Evolutionary conservation across 225 moss, liverwort and hornwort genomes (phyloP), one percentile per base, ranked within the genome.

Genomic region (Pleurozium schreberi): DNA sequence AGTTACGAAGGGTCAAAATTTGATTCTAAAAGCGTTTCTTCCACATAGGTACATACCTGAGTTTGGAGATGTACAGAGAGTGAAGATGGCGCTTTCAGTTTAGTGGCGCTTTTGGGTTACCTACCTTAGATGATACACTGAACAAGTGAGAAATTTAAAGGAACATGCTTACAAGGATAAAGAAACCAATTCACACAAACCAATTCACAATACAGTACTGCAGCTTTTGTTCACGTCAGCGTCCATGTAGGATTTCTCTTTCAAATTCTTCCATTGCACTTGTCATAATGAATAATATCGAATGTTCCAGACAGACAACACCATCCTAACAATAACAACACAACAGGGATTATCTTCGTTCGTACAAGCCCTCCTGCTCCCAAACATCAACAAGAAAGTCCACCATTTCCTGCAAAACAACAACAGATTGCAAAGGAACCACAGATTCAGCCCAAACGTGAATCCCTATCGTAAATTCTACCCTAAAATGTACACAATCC

Each of bases 361-460:
- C 92, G 12, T 94, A 94, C 61, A 94, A 82, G 36, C 92, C 94
- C 87, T 94, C 94, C 66, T 94, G 94, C 88, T 94, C 94, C 94
- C 94, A 94, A 23, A 94, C 91, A 80, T 94, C 94, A 26, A 94
- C 94, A 60, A 94, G 91, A 78, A 94, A 92, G 68, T 92, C 92
- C 84, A 94, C 92, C 92, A 94, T 92, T 87, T 92, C 91, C 92
- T 94, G 90, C 90, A 90, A 63, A 86, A 75, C 83, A 45, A 43
- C 47, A 50, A 50, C 9, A 30, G 38, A 43, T 67, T 2, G 57
- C 87, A 27, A 79, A 36, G 23, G 65, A 36, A 52, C 12, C 64
- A 52, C 55, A 69, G 8, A 31, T 64, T 66, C 83, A 84, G 68
- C 40, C 58, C 55, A 67, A 34, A 79, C 36, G 38, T 11, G 26